Percentiles rank a stretch among this genome's conserved stretches.
Conservation (phyloP, 805 yeast genomes). For the Barnettozyma pratensis region DNA sequence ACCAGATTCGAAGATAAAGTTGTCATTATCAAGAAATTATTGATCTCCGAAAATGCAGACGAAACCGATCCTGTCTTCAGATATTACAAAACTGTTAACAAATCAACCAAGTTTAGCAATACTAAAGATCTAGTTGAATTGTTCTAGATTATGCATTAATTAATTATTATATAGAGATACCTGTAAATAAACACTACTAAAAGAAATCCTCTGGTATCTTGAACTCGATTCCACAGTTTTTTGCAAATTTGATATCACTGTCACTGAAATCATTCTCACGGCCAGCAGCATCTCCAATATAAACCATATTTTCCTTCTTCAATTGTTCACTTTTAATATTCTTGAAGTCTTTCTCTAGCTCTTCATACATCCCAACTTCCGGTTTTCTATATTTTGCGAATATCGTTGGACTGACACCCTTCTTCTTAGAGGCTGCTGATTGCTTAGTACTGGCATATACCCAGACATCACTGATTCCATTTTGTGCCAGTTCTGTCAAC, state of each 20-base stretch:
- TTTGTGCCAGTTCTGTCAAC: conserved; percentile 24
- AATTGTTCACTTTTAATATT: conserved; percentile 5
- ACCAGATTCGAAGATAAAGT: conserved; percentile 70
- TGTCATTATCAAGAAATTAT: conserved; percentile 40
- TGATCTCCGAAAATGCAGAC: conserved; percentile 25
- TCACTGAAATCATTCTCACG: conserved; percentile 73
- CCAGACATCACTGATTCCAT: conserved; percentile 30
- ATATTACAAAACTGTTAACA: conserved; percentile 64
- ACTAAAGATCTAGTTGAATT: conserved; percentile 2
- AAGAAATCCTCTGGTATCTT: conserved; percentile 70
- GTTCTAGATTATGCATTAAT: neutral
- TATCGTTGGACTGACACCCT: conserved; percentile 5
- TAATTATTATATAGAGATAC: neutral
- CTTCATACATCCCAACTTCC: conserved; percentile 67
- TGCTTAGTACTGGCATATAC: conserved; percentile 63
- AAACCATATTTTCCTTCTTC: conserved; percentile 45
- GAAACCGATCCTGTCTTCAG: conserved; percentile 44
- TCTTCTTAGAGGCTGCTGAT: conserved; percentile 29
- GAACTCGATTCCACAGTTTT: conserved; percentile 47
- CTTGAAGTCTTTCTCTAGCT: conserved; percentile 37
- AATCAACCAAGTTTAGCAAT: conserved; percentile 28
- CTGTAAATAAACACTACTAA: conserved; percentile 9
- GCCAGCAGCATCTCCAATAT: conserved; percentile 98
- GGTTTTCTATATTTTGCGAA: conserved; percentile 63
- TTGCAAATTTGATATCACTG: conserved; percentile 69